Evolutionary conservation across 2,329 filamentous ascomycete genomes (phyloP).

Genomic region (Conoideocrella luteorostrata): DNA sequence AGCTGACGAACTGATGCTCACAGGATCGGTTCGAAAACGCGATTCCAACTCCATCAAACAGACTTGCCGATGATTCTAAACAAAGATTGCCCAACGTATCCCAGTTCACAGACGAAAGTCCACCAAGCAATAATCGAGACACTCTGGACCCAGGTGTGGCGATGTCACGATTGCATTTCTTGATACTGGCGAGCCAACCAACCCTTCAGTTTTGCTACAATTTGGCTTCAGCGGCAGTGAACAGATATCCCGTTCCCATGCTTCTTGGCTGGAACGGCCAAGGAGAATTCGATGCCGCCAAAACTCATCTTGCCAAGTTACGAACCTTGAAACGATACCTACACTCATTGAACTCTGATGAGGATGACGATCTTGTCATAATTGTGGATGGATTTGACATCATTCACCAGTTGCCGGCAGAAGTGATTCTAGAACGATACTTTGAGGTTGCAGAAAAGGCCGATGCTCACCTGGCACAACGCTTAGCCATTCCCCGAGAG

Average conservation of each 20-base stretch:
- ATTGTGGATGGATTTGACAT: slow-evolving; percentile 59
- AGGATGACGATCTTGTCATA: slow-evolving; percentile 54
- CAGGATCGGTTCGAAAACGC: slow-evolving; percentile 1
- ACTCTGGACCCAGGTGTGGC: slow-evolving; percentile 1
- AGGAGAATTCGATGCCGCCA: slow-evolving; percentile 26
- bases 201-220: slow-evolving; percentile 33
- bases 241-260: slow-evolving; percentile 30
- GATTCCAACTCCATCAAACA: not conserved
- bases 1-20: not conserved
- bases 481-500: slow-evolving; percentile 36
- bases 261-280: slow-evolving; percentile 32
- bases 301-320: slow-evolving; percentile 34
- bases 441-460: slow-evolving; percentile 45
- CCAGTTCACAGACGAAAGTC: not conserved
- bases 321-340: slow-evolving; percentile 30
- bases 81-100: not conserved
- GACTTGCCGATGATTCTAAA: not conserved
- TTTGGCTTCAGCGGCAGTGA: slow-evolving; percentile 30
- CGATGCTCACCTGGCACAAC: slow-evolving; percentile 43
- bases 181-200: slow-evolving; percentile 30
- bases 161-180: slow-evolving; percentile 29
- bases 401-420: slow-evolving; percentile 59
- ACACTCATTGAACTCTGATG: slow-evolving; percentile 17
- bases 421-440: slow-evolving; percentile 57
- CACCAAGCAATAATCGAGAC: not conserved